These are phyloP conservation scores for Fusarium aywerte DNA, from an alignment of 2,329 filamentous ascomycete species.

Conservation along the genomic window DNA sequence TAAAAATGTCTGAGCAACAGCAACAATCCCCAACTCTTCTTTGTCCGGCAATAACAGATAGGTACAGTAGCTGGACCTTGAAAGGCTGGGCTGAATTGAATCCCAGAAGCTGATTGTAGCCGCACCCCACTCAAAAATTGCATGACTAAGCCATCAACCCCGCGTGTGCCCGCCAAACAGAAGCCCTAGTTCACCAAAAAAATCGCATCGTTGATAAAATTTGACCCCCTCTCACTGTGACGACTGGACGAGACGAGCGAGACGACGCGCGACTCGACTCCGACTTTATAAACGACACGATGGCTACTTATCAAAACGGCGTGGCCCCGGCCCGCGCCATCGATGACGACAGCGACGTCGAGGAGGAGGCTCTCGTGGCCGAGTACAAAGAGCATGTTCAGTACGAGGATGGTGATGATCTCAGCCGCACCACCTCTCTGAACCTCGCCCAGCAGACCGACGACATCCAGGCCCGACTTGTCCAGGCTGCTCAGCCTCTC, in stretches of 20 bases:
- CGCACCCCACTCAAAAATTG: conserved; percentile 38
- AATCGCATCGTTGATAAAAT: conserved; percentile 48
- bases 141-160: conserved; percentile 22
- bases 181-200: conserved; percentile 54
- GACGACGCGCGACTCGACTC: conserved; percentile 48
- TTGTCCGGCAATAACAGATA: conserved; percentile 11
- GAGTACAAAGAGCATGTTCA: conserved; percentile 97
- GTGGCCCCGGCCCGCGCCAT: conserved; percentile 68
- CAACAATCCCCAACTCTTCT: conserved; percentile 11
- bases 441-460: conserved; percentile 80
- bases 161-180: conserved; percentile 47
- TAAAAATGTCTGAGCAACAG: conserved; percentile 12
- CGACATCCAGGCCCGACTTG: conserved; percentile 92
- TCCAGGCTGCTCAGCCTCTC: conserved; percentile 90
- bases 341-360: conserved; percentile 89
- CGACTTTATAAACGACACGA: conserved; percentile 49
- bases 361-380: conserved; percentile 94
- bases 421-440: conserved; percentile 78
- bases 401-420: conserved; percentile 85
- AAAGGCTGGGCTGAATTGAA: conserved; percentile 9
- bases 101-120: conserved; percentile 33
- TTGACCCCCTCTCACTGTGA: conserved; percentile 49
- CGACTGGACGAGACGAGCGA: conserved; percentile 44
- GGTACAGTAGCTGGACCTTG: background rate
- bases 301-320: conserved; percentile 73